Evolutionary conservation across 257 asterid species (phyloP), one percentile per base, ranked within the genome.

Genomic region (Solanum bulbocastanum): DNA sequence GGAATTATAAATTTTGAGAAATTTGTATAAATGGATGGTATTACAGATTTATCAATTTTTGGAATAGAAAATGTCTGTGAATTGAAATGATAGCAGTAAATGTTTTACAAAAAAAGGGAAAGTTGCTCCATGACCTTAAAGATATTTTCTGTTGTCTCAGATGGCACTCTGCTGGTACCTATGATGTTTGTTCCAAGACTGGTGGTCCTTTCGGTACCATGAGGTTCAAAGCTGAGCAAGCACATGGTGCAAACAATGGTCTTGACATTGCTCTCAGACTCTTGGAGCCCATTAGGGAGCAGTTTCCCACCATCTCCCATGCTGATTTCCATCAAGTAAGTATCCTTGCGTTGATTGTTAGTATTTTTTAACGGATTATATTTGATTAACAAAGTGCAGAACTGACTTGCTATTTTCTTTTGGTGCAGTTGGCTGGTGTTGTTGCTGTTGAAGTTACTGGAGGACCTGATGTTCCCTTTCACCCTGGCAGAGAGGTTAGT

Each of bases 391-490:
- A 9, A 33, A 84, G 11, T 14, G 49, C 39, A 58, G 44, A 39
- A n/a, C 42, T 60, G 25, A 60, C 83, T 23, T 83, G 40, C 8
- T 18, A 37, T n/a, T 15, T 13, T 39, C 16, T 49, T 35, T 62
- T n/a, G 27, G 74, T 81, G 88, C 7, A 96, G 99, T 89, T 96
- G 89, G 99, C 96, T 89, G 99, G 98, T 82, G 95, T 94, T 83
- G 99, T 96, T 88, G 99, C 98, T 46, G 99, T 97, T 81, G 98
- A 97, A 89, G 88, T 96, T 58, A 95, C 99, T 11, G 99, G 99
- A 20, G 99, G 99, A 87, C 99, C 99, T 46, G 99, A 96, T 23
- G 87, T 96, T 87, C 98, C 98, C 62, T 95, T 96, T 90, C 96
- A 94, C 87, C 98, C 98, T 2, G 99, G 98, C 87, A 93, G 99